Evolutionary conservation across 805 yeast genomes (phyloP).

Genomic region (Spathaspora gorwiae): DNA sequence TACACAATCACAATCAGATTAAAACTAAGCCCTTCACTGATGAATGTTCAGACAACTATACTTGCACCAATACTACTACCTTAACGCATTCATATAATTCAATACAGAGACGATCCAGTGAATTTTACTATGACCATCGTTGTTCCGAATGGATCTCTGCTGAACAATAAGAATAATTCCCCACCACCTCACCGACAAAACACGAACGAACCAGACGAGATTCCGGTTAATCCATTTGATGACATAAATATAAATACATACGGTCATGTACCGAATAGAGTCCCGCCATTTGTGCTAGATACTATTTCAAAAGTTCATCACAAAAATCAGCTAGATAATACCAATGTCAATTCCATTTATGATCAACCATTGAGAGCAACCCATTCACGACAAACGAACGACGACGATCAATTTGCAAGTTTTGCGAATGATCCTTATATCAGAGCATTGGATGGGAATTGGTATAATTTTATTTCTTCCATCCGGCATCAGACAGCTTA

Average conservation of each 20-base stretch:
- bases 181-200: too few relatives aligned
- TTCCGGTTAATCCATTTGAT: constrained; percentile 17
- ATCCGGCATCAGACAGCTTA: constrained; percentile 41
- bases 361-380: constrained; percentile 5
- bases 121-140: too few relatives aligned
- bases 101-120: too few relatives aligned
- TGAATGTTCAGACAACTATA: too few relatives aligned
- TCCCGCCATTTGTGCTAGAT: constrained; percentile 66
- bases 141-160: too few relatives aligned
- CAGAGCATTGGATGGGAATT: constrained; percentile 39
- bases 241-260: constrained; percentile 26
- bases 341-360: not conserved
- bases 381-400: constrained; percentile 6
- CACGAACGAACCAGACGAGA: not conserved
- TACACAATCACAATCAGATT: too few relatives aligned
- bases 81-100: too few relatives aligned
- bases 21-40: too few relatives aligned
- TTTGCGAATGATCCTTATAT: constrained; percentile 37
- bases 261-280: constrained; percentile 31
- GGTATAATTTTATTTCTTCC: constrained; percentile 48
- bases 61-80: too few relatives aligned
- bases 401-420: constrained; percentile 30
- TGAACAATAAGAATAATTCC: too few relatives aligned
- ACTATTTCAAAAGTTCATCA: constrained; percentile 42
- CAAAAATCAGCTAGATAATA: constrained; percentile 25